Evolutionary conservation across 2,329 filamentous ascomycete species (phyloP).

Genomic region (Kalaharituber pfeilii): DNA sequence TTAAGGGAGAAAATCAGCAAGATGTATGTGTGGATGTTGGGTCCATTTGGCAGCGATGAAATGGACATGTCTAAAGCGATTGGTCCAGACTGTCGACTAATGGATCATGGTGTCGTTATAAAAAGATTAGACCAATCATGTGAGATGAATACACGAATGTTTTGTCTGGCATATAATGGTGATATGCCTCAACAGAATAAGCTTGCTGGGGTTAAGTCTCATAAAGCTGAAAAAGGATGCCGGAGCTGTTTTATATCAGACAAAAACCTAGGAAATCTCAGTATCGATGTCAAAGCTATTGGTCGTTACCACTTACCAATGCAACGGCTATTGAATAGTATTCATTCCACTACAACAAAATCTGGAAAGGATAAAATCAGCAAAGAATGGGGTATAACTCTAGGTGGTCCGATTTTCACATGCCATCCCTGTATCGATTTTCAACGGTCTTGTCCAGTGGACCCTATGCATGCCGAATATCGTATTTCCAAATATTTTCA

Average conservation of each 20-base stretch:
- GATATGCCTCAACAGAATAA: conserved; percentile 5
- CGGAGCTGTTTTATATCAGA: conserved; percentile 1
- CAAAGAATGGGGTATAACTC: too few relatives aligned
- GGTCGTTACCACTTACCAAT: neutral
- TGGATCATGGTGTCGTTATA: too few relatives aligned
- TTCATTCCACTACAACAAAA: neutral
- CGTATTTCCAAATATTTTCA: conserved; percentile 4
- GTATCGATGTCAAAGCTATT: neutral
- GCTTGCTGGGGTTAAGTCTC: neutral
- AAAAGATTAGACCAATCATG: neutral
- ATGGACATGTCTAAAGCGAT: too few relatives aligned
- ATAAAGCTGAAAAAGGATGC: conserved; percentile 1
- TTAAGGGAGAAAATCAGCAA: too few relatives aligned
- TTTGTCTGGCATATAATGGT: neutral
- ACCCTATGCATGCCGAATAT: conserved; percentile 1
- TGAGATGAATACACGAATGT: neutral
- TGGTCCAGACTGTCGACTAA: too few relatives aligned
- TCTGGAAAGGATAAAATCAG: neutral
- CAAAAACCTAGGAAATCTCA: neutral
- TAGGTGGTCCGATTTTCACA: neutral
- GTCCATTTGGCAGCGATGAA: too few relatives aligned
- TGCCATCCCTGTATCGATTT: conserved; percentile 3
- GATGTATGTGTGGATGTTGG: too few relatives aligned
- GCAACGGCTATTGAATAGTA: neutral
- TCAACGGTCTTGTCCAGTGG: neutral